phyloP scores from a whole-genome alignment of 176 grass and related monocot species.

The Elymus sibiricus region DNA sequence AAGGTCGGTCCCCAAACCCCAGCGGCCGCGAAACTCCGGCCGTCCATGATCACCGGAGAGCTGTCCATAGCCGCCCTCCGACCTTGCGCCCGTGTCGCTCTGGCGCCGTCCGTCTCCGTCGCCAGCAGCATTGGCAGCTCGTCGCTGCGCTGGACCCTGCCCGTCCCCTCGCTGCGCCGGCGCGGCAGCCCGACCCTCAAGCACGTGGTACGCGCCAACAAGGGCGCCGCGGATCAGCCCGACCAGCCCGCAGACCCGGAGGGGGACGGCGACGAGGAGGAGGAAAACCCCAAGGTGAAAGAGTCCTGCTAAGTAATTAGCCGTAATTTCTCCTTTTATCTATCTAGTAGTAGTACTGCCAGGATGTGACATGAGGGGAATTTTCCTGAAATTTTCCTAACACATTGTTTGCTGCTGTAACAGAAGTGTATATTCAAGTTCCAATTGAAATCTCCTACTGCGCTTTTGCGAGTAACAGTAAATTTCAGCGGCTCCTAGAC shows the following conservation, averaged over 20 bases:
- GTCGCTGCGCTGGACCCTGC: not conserved
- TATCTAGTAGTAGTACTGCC: not conserved
- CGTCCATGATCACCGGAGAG: not conserved
- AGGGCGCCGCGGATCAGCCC: not conserved
- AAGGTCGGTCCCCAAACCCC: not conserved
- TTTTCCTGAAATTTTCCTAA: not conserved
- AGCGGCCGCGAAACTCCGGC: not conserved
- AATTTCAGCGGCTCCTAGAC: too few species aligned
- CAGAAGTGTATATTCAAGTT: not conserved
- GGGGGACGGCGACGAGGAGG: not conserved
- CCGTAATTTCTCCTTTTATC: not conserved
- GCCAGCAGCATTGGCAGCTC: not conserved
- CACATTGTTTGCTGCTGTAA: not conserved
- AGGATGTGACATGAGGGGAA: not conserved
- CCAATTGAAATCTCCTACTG: not conserved
- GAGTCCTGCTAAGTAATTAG: not conserved
- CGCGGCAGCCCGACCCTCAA: not conserved
- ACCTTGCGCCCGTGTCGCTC: not conserved
- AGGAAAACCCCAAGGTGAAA: not conserved
- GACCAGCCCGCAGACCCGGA: not conserved
- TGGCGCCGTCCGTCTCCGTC: not conserved
- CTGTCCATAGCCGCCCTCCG: not conserved
- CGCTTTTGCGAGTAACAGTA: too few species aligned
- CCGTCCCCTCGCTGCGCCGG: not conserved
- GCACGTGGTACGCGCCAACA: not conserved